These are phyloP conservation scores for Ophiostoma perfectum DNA, from an alignment of 2,329 filamentous ascomycete genomes.

Conservation along the genomic window DNA sequence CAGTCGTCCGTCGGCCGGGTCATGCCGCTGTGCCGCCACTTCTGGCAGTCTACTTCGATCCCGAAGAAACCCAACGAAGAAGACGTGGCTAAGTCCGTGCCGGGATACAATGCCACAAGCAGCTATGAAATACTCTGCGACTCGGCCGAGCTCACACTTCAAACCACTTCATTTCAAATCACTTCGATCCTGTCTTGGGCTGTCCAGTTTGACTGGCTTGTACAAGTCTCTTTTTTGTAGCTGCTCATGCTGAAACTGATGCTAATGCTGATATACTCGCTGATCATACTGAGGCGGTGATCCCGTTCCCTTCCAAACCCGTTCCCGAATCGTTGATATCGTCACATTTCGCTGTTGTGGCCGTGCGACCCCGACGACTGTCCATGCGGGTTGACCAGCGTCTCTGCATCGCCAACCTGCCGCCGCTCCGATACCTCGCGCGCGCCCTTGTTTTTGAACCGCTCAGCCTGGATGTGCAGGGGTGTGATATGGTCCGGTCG, in stretches of 20 bases:
- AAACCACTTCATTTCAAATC: no score
- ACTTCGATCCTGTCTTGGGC: no score
- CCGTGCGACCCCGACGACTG: conserved; percentile 29
- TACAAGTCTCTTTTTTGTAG: not conserved
- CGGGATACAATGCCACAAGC: no score
- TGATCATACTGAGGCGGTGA: not conserved
- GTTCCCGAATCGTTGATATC: not conserved
- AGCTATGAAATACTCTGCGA: no score
- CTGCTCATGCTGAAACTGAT: not conserved
- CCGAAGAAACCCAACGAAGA: no score
- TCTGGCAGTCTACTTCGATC: no score
- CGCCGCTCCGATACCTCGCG: conserved; percentile 77
- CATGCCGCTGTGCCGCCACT: no score
- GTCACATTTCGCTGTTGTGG: conserved; percentile 36
- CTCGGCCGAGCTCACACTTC: no score
- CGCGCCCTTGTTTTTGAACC: conserved; percentile 48
- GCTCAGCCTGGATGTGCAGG: conserved; percentile 55
- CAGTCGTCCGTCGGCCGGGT: no score
- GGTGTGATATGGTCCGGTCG: conserved; percentile 32
- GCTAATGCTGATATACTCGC: not conserved
- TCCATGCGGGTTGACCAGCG: conserved; percentile 56
- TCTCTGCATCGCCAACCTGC: conserved; percentile 84
- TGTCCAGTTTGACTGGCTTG: not conserved
- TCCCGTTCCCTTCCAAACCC: not conserved
- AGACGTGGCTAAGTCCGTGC: no score